These are phyloP conservation scores for Phytophthora sansomeana DNA, from an alignment of 352 stramenopile genomes.

Conservation along the genomic window DNA sequence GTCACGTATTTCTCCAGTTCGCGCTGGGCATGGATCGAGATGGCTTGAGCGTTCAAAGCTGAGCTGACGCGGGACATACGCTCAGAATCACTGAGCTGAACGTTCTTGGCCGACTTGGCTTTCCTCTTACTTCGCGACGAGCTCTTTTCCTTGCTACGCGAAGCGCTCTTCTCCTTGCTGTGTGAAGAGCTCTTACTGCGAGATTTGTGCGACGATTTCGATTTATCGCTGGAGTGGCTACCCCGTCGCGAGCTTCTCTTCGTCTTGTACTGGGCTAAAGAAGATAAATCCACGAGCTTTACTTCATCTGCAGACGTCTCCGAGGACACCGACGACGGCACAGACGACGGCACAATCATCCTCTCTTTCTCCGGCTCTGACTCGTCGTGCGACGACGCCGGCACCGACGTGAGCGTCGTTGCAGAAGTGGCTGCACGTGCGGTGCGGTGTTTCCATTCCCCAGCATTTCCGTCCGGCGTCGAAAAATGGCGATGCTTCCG, in stretches of 20 bases:
- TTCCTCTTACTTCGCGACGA: conserved; percentile 40
- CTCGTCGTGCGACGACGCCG: conserved; percentile 28
- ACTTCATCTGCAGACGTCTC: conserved; percentile 27
- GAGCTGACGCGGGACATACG: conserved; percentile 66
- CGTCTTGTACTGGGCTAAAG: conserved; percentile 30
- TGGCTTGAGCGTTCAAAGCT: conserved; percentile 66
- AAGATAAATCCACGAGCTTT: conserved; percentile 40
- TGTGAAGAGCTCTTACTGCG: conserved; percentile 19
- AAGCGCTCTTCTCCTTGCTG: conserved; percentile 27
- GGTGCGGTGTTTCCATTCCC: conserved; percentile 18
- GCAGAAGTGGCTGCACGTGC: conserved; percentile 28
- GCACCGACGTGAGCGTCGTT: conserved; percentile 10
- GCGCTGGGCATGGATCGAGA: conserved; percentile 76
- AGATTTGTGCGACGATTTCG: conserved; percentile 34
- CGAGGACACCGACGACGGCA: conserved; percentile 31
- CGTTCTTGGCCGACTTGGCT: conserved; percentile 48
- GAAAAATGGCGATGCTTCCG: conserved; percentile 31
- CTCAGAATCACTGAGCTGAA: conserved; percentile 54
- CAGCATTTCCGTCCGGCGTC: conserved; percentile 21
- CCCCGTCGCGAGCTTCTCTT: conserved; percentile 26
- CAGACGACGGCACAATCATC: conserved; percentile 23
- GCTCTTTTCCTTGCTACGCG: conserved; percentile 35
- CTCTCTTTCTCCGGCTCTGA: conserved; percentile 39
- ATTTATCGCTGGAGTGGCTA: conserved; percentile 33
- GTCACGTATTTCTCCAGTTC: conserved; percentile 71